Conservation (phyloP, 805 yeast species). For the Yarrowia porcina region DNA sequence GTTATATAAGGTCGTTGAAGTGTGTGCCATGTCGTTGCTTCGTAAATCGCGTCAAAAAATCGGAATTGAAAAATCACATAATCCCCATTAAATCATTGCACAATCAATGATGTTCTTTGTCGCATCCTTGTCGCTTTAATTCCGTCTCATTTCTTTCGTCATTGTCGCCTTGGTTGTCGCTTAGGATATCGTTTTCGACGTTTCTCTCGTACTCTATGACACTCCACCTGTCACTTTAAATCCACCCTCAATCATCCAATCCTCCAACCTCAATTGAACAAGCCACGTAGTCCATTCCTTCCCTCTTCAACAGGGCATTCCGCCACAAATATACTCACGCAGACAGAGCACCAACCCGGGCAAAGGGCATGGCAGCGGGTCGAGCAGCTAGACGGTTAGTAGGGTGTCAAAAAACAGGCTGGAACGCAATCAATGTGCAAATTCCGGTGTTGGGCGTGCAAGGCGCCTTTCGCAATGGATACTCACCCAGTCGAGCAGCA, state of each 20-base stretch:
- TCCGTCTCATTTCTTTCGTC: too few relatives aligned
- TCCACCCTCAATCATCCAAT: too few relatives aligned
- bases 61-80: too few relatives aligned
- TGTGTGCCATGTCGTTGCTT: too few relatives aligned
- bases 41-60: too few relatives aligned
- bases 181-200: too few relatives aligned
- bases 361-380: conserved; percentile 24
- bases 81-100: not conserved
- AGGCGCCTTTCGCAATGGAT: not conserved
- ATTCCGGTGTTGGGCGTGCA: not conserved
- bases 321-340: conserved; percentile 13
- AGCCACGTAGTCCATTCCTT: not conserved
- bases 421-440: not conserved
- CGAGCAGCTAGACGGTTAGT: conserved; percentile 26
- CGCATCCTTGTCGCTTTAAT: not conserved
- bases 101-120: not conserved
- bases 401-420: not conserved
- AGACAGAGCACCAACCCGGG: conserved; percentile 27
- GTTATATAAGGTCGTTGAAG: too few relatives aligned
- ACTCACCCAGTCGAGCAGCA: conserved; percentile 27
- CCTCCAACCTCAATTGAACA: not conserved
- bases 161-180: too few relatives aligned
- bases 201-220: not conserved
- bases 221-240: too few relatives aligned
- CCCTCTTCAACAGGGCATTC: not conserved